These are phyloP conservation scores for Scleromitrula shiraiana DNA, from an alignment of 2,329 filamentous ascomycete species.

Conservation along the genomic window DNA sequence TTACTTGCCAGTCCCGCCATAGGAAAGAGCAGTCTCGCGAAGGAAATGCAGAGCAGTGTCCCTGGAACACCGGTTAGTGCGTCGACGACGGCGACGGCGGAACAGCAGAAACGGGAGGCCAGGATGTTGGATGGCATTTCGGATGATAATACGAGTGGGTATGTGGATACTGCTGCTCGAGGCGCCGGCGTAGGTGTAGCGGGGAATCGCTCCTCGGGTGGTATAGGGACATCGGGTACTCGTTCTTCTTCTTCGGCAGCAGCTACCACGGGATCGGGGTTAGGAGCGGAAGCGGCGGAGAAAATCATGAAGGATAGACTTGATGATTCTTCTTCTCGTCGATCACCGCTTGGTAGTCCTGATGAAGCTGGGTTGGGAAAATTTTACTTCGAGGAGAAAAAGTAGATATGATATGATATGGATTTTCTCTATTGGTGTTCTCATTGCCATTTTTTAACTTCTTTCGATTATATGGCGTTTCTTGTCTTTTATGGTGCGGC, in stretches of 20 bases:
- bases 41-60: slow-evolving; percentile 16
- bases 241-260: background rate
- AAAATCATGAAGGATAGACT: slow-evolving; percentile 54
- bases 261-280: slow-evolving; percentile 12
- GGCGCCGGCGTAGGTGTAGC: slow-evolving; percentile 20
- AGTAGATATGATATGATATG: slow-evolving; percentile 21
- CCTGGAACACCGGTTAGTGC: slow-evolving; percentile 18
- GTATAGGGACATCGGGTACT: background rate
- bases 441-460: too few relatives aligned
- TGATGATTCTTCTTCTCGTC: slow-evolving; percentile 33
- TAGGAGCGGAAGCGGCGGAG: slow-evolving; percentile 48
- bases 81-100: slow-evolving; percentile 24
- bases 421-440: too few relatives aligned
- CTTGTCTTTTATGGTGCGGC: too few relatives aligned
- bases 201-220: slow-evolving; percentile 3
- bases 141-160: slow-evolving; percentile 48
- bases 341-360: slow-evolving; percentile 35
- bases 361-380: slow-evolving; percentile 43
- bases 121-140: slow-evolving; percentile 58
- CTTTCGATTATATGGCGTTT: too few relatives aligned
- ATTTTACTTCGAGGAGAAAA: slow-evolving; percentile 52
- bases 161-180: slow-evolving; percentile 53
- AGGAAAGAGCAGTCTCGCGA: slow-evolving; percentile 24
- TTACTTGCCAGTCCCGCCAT: slow-evolving; percentile 30
- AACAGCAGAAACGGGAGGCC: slow-evolving; percentile 50